Conservation (phyloP, 2,329 filamentous ascomycete genomes). For the Diaporthe ampelina region DNA sequence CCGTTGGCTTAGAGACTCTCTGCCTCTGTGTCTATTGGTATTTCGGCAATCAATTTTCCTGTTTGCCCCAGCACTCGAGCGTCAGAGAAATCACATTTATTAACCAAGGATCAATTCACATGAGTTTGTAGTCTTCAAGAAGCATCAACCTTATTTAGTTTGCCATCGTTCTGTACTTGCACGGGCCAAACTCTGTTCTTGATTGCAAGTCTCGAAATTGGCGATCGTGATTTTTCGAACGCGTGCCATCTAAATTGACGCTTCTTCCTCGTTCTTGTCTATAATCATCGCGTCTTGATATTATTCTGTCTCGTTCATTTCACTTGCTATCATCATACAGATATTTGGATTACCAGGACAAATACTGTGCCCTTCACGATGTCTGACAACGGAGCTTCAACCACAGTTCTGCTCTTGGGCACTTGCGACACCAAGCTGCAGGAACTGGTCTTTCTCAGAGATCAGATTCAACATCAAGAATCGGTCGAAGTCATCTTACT, state of each 20-base stretch:
- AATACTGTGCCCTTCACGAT: background rate
- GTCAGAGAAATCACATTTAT: background rate
- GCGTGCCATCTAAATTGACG: background rate
- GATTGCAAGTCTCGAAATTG: background rate
- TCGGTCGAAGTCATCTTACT: conserved; percentile 47
- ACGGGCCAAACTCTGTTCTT: background rate
- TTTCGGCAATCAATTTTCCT: no score
- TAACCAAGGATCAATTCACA: background rate
- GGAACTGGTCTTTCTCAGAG: conserved; percentile 69
- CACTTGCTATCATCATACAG: background rate
- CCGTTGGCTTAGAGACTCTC: background rate
- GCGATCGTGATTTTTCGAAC: background rate
- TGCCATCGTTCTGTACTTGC: no score
- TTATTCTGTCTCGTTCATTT: background rate
- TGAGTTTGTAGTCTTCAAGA: background rate
- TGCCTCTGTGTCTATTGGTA: background rate
- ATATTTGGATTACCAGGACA: background rate
- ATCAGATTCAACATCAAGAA: conserved; percentile 55
- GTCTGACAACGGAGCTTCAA: conserved; percentile 43
- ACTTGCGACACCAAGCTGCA: conserved; percentile 76
- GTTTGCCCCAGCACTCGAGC: background rate
- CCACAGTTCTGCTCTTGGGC: conserved; percentile 68
- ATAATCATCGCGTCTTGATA: background rate
- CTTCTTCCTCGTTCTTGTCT: background rate
- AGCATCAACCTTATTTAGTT: no score